Evolutionary conservation across 306 rosid genomes (phyloP).

Genomic region (Betula pendula): DNA sequence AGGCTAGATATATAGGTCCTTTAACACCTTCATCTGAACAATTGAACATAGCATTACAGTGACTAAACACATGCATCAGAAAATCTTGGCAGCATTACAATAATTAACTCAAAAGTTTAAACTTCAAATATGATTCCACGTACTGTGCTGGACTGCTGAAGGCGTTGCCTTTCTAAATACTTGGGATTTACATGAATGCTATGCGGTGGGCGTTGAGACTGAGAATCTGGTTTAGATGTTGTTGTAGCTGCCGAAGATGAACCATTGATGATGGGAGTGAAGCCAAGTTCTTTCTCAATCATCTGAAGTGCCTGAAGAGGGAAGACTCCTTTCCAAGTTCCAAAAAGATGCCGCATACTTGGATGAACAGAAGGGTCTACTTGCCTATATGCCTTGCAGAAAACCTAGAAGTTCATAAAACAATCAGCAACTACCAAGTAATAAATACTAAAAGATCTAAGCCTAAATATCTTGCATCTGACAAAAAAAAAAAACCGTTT

Average conservation of each 20-base stretch:
- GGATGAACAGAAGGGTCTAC: constrained; percentile 69
- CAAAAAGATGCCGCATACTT: constrained; percentile 93
- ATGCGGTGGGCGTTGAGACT: constrained; percentile 70
- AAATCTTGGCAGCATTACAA: background rate
- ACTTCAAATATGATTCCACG: constrained; percentile 32
- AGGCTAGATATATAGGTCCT: background rate
- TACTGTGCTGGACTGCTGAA: constrained; percentile 80
- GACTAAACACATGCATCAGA: background rate
- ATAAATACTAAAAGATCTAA: constrained; percentile 33
- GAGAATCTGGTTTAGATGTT: constrained; percentile 65
- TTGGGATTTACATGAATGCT: constrained; percentile 95
- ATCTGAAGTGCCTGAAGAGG: constrained; percentile 74
- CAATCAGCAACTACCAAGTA: constrained; percentile 26
- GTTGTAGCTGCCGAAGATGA: constrained; percentile 51
- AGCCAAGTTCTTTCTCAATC: constrained; percentile 85
- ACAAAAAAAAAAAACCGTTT: constrained; percentile 12
- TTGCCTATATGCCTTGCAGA: constrained; percentile 83
- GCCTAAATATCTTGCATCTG: constrained; percentile 12
- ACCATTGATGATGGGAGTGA: constrained; percentile 52
- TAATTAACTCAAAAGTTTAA: background rate
- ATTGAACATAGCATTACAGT: background rate
- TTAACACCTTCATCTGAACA: background rate
- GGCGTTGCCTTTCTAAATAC: constrained; percentile 85
- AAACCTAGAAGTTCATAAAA: constrained; percentile 61
- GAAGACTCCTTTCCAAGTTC: constrained; percentile 94